phyloP scores from a whole-genome alignment of 306 rosid genomes.

The Mimosa bimucronata region DNA sequence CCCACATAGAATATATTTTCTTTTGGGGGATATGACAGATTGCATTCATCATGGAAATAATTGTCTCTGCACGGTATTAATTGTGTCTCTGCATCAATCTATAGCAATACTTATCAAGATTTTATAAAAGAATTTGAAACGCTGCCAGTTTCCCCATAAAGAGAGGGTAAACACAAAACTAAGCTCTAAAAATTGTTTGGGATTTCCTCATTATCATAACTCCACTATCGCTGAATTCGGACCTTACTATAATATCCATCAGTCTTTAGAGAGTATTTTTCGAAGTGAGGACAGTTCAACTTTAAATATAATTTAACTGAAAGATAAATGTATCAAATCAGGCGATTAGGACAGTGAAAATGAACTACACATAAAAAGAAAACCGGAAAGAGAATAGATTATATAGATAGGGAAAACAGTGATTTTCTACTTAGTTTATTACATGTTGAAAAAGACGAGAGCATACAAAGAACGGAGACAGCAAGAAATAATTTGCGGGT shows the following conservation, averaged over 20 bases:
- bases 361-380: background rate
- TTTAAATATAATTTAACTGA: background rate
- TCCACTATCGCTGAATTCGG: background rate
- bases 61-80: background rate
- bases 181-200: background rate
- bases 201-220: background rate
- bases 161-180: background rate
- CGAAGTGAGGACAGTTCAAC: background rate
- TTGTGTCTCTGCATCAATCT: slow-evolving; percentile 1
- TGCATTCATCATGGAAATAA: background rate
- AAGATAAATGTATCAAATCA: background rate
- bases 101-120: background rate
- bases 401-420: background rate
- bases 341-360: background rate
- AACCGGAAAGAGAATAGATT: background rate
- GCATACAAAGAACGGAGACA: background rate
- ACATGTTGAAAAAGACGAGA: background rate
- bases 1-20: background rate
- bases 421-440: background rate
- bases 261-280: background rate
- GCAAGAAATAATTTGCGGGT: background rate
- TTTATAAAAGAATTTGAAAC: background rate
- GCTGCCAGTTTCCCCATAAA: background rate
- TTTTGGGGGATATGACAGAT: background rate
- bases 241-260: background rate